Evolutionary conservation across 805 yeast genomes (phyloP), one percentile per base, ranked within the genome.

Genomic region (Spathaspora passalidarum): DNA sequence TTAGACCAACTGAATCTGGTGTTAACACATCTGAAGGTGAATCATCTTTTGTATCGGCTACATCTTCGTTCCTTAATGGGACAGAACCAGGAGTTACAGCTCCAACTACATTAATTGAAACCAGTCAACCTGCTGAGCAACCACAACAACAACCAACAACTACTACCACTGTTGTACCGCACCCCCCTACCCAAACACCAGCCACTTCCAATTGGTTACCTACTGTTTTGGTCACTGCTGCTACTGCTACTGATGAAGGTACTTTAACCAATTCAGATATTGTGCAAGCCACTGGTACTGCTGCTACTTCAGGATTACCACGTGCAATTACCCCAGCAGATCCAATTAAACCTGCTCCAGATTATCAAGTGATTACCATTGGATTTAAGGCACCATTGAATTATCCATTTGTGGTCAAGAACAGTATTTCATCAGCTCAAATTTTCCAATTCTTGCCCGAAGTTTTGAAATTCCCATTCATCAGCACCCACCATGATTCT

Each of bases 371-470:
- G 46, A 79, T 90, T 44, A 82, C 86, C 40, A 69, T 90, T 59
- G 96, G 96, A 4, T 92, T 92, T 73, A 81, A 82, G 56, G 66
- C 81, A 47, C 79, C 84, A 2, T 79, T 90, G 65, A 90, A 89
- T 65, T 92, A 91, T 66, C 88, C 88, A 41, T 88, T 86, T 61
- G 88, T 88, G 48, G 95, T 85, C 37, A 66, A 75, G 47, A 80
- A 84, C 61, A 77, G 92, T 1, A 66, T 84, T 42, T 76, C 94
- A 2, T 86, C 91, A 11, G 94, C 96, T 3, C 96, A 88, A 66
- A 84, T 88, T 41, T 86, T 88, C 67, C 81, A 86, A 57, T 90
- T 83, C 63, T 75, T 94, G 57, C 97, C 98, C n/a, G 65, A 65
- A 32, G 86, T 85, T 13, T 69, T 92, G 47, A 66, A 73, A 1